phyloP scores from a whole-genome alignment of 108 stramenopile species.

The Pseudonitzschia multiseries region DNA sequence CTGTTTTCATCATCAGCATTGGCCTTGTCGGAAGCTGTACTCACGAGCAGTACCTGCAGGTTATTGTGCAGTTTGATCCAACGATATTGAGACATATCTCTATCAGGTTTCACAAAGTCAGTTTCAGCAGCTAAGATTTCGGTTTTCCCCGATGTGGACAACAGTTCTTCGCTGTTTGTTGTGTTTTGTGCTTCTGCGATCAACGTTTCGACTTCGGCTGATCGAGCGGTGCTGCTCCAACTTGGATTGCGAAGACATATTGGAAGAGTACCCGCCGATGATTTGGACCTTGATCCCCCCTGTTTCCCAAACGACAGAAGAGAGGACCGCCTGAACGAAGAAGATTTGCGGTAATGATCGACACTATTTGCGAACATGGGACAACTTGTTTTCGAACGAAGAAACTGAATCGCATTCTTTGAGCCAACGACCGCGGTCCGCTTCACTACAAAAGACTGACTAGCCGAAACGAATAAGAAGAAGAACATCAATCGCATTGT shows the following conservation, averaged over 20 bases:
- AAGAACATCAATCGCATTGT: slow-evolving; percentile 26
- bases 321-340: background rate
- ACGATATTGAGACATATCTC: slow-evolving; percentile 67
- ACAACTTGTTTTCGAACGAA: background rate
- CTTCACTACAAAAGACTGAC: slow-evolving; percentile 19
- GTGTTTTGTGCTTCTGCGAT: slow-evolving; percentile 9
- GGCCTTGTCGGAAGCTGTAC: slow-evolving; percentile 37
- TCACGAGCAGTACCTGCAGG: slow-evolving; percentile 62
- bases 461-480: slow-evolving; percentile 20
- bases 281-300: background rate
- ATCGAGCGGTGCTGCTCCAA: background rate
- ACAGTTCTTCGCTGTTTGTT: slow-evolving; percentile 2
- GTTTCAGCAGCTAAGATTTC: slow-evolving; percentile 56
- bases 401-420: background rate
- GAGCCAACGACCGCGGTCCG: slow-evolving; percentile 6
- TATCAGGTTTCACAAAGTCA: slow-evolving; percentile 70
- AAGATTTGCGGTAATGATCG: background rate
- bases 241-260: background rate
- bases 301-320: background rate
- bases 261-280: background rate
- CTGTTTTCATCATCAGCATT: slow-evolving; percentile 3
- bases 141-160: slow-evolving; percentile 16
- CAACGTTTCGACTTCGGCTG: slow-evolving; percentile 6
- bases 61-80: slow-evolving; percentile 64
- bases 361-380: background rate